Evolutionary conservation across 345 rosid genomes (phyloP).

Genomic region (Euphorbia lathyris): DNA sequence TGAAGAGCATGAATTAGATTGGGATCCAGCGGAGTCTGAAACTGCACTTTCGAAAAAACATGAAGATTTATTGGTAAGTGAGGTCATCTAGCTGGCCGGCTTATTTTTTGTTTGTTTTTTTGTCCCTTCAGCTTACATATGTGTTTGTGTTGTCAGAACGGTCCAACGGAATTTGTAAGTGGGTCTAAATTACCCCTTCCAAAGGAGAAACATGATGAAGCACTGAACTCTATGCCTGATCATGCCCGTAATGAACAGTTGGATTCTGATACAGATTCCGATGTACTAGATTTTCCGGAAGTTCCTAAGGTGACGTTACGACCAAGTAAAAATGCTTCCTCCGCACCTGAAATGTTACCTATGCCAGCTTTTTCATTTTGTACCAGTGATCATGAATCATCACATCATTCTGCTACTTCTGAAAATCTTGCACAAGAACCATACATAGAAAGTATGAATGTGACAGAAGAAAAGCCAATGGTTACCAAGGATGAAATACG

Average conservation of each 20-base stretch:
- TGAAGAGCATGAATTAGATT: constrained; percentile 84
- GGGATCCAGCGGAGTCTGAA: constrained; percentile 92
- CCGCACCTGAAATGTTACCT: constrained; percentile 38
- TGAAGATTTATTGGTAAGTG: constrained; percentile 85
- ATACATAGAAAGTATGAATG: constrained; percentile 32
- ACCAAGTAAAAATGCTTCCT: constrained; percentile 32
- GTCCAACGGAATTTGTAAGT: constrained; percentile 67
- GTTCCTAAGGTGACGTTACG: constrained; percentile 56
- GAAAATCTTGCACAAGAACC: constrained; percentile 30
- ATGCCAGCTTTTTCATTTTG: constrained; percentile 19
- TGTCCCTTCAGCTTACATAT: constrained; percentile 22
- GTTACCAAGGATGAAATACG: constrained; percentile 34
- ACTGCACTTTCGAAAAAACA: constrained; percentile 73
- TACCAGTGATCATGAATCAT: constrained; percentile 33
- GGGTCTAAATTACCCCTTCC: constrained; percentile 75
- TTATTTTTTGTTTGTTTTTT: constrained; percentile 15
- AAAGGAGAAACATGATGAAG: constrained; percentile 59
- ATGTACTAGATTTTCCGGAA: constrained; percentile 65
- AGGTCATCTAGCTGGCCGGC: background rate
- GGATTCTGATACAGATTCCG: constrained; percentile 56
- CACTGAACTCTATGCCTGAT: constrained; percentile 28
- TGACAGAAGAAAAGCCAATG: constrained; percentile 27
- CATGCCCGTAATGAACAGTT: constrained; percentile 36
- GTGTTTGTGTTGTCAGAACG: constrained; percentile 50
- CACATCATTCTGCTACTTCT: constrained; percentile 20